Base-by-base conservation (phyloP, 2,329 filamentous ascomycete genomes). In the Neospermospora avenae region DNA sequence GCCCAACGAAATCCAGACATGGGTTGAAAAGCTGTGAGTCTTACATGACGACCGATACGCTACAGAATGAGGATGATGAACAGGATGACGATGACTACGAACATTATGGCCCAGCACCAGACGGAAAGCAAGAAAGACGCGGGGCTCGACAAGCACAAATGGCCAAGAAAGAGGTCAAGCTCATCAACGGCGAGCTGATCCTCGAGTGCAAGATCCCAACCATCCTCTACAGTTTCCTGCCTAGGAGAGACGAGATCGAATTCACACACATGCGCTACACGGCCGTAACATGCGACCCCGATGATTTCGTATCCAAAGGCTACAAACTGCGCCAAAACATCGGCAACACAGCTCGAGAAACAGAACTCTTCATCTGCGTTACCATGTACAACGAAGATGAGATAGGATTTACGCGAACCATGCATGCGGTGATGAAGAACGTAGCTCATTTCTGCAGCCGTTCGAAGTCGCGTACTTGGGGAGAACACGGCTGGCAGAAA, bases 301-400 rank as follows among this genome's bases (percentile, higher is more conserved):
- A 97, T 74, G 92, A 98, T 73, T 98, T 96, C 70, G 89, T 92
- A 3, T 82, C 87, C 7, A 85, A 88, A 63, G 93, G 93, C 1
- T 99, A 97, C 79, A 95, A 96, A 72, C 78, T 99, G 70, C 89
- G 95, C 57, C 95, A 98, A 75, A 91, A 90, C 71, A 91, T 97
- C 62, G 92, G 92, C 48, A 83, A 80, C 59, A 96, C 90, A 0
- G 80, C 87, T 28, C 86, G 95, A 64, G 93, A 98, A 75, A 98
- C 93, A 0, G 95, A 99, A 75, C 79, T 99, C 7, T 95, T 98
- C 74, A 96, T 99, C 69, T 96, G 93, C 73, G 81, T 99, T 63
- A 99, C 95, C 69, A 98, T 98, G 95, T 98, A 97, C 79, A 99
- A 99, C 75, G 95, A 99, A 76, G 90, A 97, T 75, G 95, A 98